Evolutionary conservation across 2,329 filamentous ascomycete genomes (phyloP).

Genomic region (Microsporum audouinii): DNA sequence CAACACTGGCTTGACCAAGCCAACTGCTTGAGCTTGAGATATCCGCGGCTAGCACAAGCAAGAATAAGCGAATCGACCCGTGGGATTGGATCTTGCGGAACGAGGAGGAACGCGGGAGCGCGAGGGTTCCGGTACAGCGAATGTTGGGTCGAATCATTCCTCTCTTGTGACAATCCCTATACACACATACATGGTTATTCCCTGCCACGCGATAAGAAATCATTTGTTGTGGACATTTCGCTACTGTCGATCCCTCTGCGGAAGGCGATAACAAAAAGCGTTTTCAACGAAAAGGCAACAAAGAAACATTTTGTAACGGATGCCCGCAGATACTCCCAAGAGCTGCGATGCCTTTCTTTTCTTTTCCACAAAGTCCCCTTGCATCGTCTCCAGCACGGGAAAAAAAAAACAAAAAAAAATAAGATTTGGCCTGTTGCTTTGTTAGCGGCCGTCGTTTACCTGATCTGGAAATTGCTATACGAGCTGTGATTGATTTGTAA

Average conservation of each 20-base stretch:
- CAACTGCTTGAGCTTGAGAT: not conserved
- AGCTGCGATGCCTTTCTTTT: not conserved
- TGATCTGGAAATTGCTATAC: not conserved
- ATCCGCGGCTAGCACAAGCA: not conserved
- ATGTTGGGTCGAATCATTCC: not conserved
- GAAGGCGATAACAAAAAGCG: not conserved
- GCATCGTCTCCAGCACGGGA: not conserved
- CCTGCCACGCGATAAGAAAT: not conserved
- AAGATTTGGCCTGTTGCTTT: not conserved
- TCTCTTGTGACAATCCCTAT: not conserved
- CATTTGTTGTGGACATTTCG: not conserved
- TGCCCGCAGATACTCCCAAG: not conserved
- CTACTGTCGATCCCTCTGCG: not conserved
- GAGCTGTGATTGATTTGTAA: not conserved
- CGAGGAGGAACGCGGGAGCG: not conserved
- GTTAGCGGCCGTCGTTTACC: not conserved
- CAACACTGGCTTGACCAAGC: not conserved
- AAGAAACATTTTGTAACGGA: not conserved
- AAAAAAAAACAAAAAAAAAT: not conserved
- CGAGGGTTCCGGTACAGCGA: not conserved
- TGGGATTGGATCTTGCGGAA: slow-evolving; percentile 2
- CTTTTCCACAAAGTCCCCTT: not conserved
- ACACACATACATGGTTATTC: not conserved
- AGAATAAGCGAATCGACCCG: slow-evolving; percentile 1
- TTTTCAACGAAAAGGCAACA: not conserved